Percentiles rank a stretch among this genome's conserved stretches.
These are phyloP conservation scores for Sporothrix pallida DNA, from an alignment of 2,329 filamentous ascomycete species.

Conservation along the genomic window DNA sequence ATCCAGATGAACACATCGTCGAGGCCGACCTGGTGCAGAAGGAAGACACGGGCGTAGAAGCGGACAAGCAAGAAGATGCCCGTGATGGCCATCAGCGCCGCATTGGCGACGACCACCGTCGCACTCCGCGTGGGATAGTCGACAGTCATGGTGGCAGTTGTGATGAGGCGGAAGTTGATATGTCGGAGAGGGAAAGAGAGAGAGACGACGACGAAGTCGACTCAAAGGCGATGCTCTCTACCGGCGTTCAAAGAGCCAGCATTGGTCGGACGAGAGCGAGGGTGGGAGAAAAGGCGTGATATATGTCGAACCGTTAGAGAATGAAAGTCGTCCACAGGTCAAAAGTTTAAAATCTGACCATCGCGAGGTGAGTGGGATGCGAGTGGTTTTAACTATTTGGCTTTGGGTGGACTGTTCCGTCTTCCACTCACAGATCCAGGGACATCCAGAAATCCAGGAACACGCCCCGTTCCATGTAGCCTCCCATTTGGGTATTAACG, in stretches of 20 bases:
- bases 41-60: constrained; percentile 5
- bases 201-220: neutral
- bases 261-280: constrained; percentile 5
- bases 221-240: neutral
- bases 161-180: neutral
- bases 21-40: constrained; percentile 16
- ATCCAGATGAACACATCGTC: constrained; percentile 28
- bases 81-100: constrained; percentile 6
- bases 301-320: neutral
- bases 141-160: neutral
- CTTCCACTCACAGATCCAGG: neutral
- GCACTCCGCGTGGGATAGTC: neutral
- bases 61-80: constrained; percentile 9
- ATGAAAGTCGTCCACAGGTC: neutral
- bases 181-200: neutral
- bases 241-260: neutral
- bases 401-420: neutral
- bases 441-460: neutral
- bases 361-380: neutral
- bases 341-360: neutral
- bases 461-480: constrained; percentile 5
- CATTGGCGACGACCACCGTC: constrained; percentile 22
- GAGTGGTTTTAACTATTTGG: neutral
- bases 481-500: constrained; percentile 8
- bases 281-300: neutral